Base-by-base conservation (phyloP, 495 filamentous ascomycete genomes). In the Talaromyces borbonicus region DNA sequence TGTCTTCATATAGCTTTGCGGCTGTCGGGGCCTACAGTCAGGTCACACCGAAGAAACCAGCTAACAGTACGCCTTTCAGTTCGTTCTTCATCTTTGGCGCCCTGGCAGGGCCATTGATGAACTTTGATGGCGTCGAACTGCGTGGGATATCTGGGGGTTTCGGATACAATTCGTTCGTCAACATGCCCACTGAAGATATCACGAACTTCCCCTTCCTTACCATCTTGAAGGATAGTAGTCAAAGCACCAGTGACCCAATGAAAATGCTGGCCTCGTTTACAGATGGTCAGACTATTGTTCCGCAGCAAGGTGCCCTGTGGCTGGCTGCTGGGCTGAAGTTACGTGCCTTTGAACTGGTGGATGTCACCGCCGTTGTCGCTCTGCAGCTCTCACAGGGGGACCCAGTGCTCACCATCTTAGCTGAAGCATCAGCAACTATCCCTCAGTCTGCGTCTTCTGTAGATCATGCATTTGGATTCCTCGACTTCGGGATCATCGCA, bases 41-140 rank as follows among this genome's bases (percentile, higher is more conserved):
- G 35, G 36, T 53, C 16, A 48, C 43, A 2, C 42, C 31, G 2
- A 15, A 38, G 3, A 7, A 7, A 2, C 35, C 14, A 22, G 3
- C 2, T 16, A n/a, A n/a, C n/a, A n/a, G n/a, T n/a, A 11, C 2
- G 4, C 4, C 4, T 11, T 38, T 5, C 35, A 38, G 9, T 3
- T 38, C 35, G 12, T 18, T 22, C 35, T 71, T 69, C 46, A 45
- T 72, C 6, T 72, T 66, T 49, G 62, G 49, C 2, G 50, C 46
- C 5, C 52, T 76, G 1, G 53, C 67, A 8, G 73, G 73, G 2
- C 72, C 72, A 0, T 53, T 75, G n/a, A 35, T 67, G 2, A 52
- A 51, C 0, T 49, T 75, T 6, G 65, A 60, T 25, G 68, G 66
- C 37, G 71, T 65, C 1, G 56, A 58, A 11, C 61, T 77, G 22